These are phyloP conservation scores for Lumnitzera littorea DNA, from an alignment of 345 rosid genomes.

Conservation along the genomic window DNA sequence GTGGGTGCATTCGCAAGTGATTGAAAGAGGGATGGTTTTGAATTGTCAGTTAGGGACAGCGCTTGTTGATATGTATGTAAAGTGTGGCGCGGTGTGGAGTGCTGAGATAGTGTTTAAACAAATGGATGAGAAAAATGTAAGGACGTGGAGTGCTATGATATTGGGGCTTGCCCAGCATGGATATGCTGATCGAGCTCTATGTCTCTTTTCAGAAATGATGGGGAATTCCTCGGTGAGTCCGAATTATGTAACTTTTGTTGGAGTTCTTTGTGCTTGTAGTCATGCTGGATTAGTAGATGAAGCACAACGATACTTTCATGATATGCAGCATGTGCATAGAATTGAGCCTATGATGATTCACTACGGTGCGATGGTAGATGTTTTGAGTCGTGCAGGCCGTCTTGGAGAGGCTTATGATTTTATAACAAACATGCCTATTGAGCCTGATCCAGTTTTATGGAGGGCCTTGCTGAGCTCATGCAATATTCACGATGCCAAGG, in stretches of 20 bases:
- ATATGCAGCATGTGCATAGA: slow-evolving; percentile 58
- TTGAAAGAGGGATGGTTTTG: slow-evolving; percentile 44
- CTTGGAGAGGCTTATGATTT: slow-evolving; percentile 54
- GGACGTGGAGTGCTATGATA: slow-evolving; percentile 98
- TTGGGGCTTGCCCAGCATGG: slow-evolving; percentile 78
- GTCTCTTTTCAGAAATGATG: slow-evolving; percentile 46
- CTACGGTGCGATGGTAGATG: slow-evolving; percentile 74
- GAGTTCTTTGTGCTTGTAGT: slow-evolving; percentile 80
- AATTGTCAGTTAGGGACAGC: slow-evolving; percentile 70
- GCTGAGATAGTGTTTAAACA: slow-evolving; percentile 45
- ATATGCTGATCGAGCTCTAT: slow-evolving; percentile 50
- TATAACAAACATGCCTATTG: slow-evolving; percentile 39
- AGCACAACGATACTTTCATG: slow-evolving; percentile 51
- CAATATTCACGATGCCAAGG: slow-evolving; percentile 32
- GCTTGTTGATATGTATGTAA: slow-evolving; percentile 74
- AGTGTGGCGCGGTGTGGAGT: slow-evolving; percentile 47
- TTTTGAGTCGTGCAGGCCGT: slow-evolving; percentile 68
- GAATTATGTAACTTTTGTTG: slow-evolving; percentile 76
- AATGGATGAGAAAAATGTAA: slow-evolving; percentile 53
- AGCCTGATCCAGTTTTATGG: slow-evolving; percentile 58
- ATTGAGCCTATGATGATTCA: slow-evolving; percentile 67
- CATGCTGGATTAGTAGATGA: slow-evolving; percentile 69
- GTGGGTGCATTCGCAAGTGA: slow-evolving; percentile 57
- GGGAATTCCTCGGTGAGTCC: slow-evolving; percentile 35
- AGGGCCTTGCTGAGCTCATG: slow-evolving; percentile 73